These are phyloP conservation scores for Papiliotrema fonsecae DNA, from an alignment of 1,284 basidiomycete species.

Conservation along the genomic window DNA sequence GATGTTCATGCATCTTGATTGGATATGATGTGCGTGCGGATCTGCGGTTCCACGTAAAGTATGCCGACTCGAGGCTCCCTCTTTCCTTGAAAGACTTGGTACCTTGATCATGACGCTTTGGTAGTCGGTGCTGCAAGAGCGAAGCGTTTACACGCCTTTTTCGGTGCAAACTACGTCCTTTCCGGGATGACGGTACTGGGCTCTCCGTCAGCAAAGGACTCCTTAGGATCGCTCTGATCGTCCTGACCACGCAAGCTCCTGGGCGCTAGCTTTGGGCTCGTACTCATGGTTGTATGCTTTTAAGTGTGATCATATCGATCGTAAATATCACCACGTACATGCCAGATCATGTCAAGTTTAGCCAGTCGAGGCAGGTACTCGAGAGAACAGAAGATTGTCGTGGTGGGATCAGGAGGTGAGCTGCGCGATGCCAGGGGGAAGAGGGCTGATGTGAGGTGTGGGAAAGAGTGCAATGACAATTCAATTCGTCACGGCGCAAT, in stretches of 20 bases:
- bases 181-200: too few relatives aligned
- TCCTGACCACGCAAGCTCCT: too few relatives aligned
- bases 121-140: too few relatives aligned
- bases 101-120: too few relatives aligned
- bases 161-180: too few relatives aligned
- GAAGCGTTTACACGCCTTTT: too few relatives aligned
- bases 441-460: conserved; percentile 37
- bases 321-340: not conserved
- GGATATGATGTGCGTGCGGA: not conserved
- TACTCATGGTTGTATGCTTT: too few relatives aligned
- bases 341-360: not conserved
- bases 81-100: too few relatives aligned
- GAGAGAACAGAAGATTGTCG: conserved; percentile 4
- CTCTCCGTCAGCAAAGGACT: too few relatives aligned
- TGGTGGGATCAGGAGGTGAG: conserved; percentile 7
- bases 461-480: conserved; percentile 55
- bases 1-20: not conserved
- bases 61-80: too few relatives aligned
- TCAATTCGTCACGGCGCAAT: conserved; percentile 50
- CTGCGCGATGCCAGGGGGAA: not conserved
- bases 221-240: too few relatives aligned
- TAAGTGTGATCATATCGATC: not conserved
- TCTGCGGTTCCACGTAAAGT: not conserved
- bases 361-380: not conserved
- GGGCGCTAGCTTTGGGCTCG: too few relatives aligned